These are phyloP conservation scores for Annona squamosa DNA, from an alignment of 164 flowering plant species.

Conservation along the genomic window DNA sequence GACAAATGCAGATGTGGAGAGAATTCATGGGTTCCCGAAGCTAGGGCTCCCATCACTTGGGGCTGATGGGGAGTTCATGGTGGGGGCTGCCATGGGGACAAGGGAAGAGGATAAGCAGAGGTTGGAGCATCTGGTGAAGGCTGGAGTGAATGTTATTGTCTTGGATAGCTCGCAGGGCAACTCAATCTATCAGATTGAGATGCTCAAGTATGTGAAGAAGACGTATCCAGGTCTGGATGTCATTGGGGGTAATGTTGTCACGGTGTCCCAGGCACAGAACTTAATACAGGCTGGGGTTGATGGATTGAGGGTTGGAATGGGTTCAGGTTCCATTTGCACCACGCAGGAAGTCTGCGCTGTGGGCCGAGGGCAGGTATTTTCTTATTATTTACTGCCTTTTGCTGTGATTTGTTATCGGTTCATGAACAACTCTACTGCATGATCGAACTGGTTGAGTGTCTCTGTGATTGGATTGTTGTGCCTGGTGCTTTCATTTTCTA, in stretches of 20 bases:
- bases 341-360: conserved; percentile 97
- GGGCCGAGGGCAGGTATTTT: conserved; percentile 82
- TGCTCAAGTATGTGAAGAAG: conserved; percentile 73
- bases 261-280: conserved; percentile 68
- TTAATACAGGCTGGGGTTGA: conserved; percentile 88
- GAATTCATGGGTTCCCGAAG: conserved; percentile 51
- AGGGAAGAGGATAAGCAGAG: conserved; percentile 80
- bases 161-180: conserved; percentile 95
- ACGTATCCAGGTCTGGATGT: conserved; percentile 68
- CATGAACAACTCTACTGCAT: neutral
- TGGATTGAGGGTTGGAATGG: conserved; percentile 95
- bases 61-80: conserved; percentile 59
- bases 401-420: neutral
- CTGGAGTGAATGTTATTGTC: conserved; percentile 67
- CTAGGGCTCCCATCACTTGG: conserved; percentile 59
- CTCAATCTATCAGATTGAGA: conserved; percentile 79
- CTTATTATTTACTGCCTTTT: neutral
- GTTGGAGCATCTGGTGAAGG: conserved; percentile 77
- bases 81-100: conserved; percentile 86
- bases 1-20: conserved; percentile 52
- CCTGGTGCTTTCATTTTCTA: neutral
- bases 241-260: conserved; percentile 89
- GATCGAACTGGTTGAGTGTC: neutral
- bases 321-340: conserved; percentile 94
- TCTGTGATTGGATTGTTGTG: neutral